These are phyloP conservation scores for Ophiostoma ips DNA, from an alignment of 2,329 filamentous ascomycete genomes.

Conservation along the genomic window DNA sequence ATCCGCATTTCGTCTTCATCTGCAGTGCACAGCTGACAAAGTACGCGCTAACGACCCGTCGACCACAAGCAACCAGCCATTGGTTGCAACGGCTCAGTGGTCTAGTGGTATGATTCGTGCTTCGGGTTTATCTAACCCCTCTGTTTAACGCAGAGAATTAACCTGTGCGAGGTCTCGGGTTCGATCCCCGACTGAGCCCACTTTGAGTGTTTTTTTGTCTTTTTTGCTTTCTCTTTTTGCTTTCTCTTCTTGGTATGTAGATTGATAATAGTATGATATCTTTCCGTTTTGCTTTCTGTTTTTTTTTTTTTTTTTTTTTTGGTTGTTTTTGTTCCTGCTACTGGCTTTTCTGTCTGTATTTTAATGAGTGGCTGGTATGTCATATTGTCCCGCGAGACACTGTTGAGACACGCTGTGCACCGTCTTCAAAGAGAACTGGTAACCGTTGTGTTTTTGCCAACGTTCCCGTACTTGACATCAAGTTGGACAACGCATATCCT, in stretches of 20 bases:
- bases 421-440: no score
- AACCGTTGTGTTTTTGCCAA: no score
- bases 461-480: no score
- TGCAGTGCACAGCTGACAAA: no score
- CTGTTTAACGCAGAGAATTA: slow-evolving; percentile 6
- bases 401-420: no score
- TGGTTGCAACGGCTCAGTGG: slow-evolving; percentile 10
- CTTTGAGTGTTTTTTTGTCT: background rate
- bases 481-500: no score
- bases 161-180: slow-evolving; percentile 15
- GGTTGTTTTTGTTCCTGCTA: background rate
- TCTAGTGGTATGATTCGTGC: slow-evolving; percentile 16
- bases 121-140: slow-evolving; percentile 12
- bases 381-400: no score
- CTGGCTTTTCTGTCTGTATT: no score
- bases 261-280: background rate
- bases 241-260: background rate
- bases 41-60: background rate
- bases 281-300: background rate
- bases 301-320: background rate
- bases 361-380: no score
- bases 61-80: background rate
- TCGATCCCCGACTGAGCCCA: slow-evolving; percentile 15
- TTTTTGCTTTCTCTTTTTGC: background rate
- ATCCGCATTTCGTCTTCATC: no score